phyloP scores from a whole-genome alignment of 805 yeast species.

The Yarrowia sp. region DNA sequence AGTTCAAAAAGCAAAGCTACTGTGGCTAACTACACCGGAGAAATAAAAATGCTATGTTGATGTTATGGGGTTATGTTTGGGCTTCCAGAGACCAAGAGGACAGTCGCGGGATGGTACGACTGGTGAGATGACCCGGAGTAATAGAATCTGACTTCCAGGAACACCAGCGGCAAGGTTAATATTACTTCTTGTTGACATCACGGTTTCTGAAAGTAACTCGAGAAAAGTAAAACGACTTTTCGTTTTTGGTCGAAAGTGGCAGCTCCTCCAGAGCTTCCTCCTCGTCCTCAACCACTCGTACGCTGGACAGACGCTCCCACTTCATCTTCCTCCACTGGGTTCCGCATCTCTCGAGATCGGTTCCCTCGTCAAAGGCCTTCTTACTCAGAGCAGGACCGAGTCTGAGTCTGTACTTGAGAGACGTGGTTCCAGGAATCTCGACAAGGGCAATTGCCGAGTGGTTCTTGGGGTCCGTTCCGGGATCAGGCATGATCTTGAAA shows the following conservation, averaged over 20 bases:
- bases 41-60: neutral
- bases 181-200: neutral
- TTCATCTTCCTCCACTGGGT: constrained; percentile 19
- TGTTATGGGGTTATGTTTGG: no score
- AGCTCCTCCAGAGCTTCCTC: constrained; percentile 7
- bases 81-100: no score
- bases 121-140: no score
- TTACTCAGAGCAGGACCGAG: constrained; percentile 7
- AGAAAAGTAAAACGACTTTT: constrained; percentile 75
- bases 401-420: neutral
- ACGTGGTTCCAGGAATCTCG: neutral
- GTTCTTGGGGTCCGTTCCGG: neutral
- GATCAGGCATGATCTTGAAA: neutral
- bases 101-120: no score
- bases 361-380: neutral
- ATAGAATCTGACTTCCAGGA: no score
- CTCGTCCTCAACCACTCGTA: neutral
- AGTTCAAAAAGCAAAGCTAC: no score
- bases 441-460: constrained; percentile 4
- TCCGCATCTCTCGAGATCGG: neutral
- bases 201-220: constrained; percentile 28
- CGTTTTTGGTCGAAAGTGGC: constrained; percentile 57
- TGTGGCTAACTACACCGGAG: no score
- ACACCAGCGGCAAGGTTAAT: no score
- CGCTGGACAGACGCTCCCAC: neutral